These are phyloP conservation scores for Pezicula carpinea DNA, from an alignment of 2,329 filamentous ascomycete species.

Conservation along the genomic window DNA sequence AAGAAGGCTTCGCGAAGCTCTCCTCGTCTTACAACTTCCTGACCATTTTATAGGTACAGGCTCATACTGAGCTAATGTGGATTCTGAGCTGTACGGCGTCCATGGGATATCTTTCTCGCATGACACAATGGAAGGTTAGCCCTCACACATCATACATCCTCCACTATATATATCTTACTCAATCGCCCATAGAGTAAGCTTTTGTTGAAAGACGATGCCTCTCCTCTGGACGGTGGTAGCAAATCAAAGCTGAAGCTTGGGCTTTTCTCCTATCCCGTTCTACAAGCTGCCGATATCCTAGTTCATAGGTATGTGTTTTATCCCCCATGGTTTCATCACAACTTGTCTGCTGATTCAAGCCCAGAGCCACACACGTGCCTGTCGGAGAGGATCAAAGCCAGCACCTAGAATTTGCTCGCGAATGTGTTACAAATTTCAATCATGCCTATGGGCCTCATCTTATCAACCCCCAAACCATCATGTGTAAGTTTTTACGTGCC, in stretches of 20 bases:
- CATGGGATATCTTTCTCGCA: conserved; percentile 90
- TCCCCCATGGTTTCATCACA: neutral
- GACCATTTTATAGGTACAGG: conserved; percentile 50
- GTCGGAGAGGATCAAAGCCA: conserved; percentile 95
- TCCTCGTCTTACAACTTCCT: neutral
- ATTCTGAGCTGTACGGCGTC: conserved; percentile 88
- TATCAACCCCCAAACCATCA: conserved; percentile 62
- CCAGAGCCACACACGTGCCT: conserved; percentile 83
- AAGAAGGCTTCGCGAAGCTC: conserved; percentile 24
- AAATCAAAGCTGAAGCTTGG: conserved; percentile 73
- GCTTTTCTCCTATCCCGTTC: conserved; percentile 90
- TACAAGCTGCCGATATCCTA: conserved; percentile 91
- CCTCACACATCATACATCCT: neutral
- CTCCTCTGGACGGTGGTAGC: conserved; percentile 51
- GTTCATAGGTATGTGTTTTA: conserved; percentile 60
- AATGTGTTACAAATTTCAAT: conserved; percentile 86
- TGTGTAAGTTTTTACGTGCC: conserved; percentile 47
- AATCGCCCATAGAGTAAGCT: conserved; percentile 61
- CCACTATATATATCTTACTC: neutral
- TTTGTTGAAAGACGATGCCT: conserved; percentile 53
- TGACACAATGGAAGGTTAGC: conserved; percentile 96
- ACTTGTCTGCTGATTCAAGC: conserved; percentile 4
- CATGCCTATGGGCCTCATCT: conserved; percentile 62
- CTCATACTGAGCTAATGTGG: conserved; percentile 94
- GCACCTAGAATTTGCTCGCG: conserved; percentile 87